Percentiles rank a stretch among this genome's conserved stretches.
phyloP scores from a whole-genome alignment of 108 stramenopile species.

The Cyclotella choctawhatcheeana region DNA sequence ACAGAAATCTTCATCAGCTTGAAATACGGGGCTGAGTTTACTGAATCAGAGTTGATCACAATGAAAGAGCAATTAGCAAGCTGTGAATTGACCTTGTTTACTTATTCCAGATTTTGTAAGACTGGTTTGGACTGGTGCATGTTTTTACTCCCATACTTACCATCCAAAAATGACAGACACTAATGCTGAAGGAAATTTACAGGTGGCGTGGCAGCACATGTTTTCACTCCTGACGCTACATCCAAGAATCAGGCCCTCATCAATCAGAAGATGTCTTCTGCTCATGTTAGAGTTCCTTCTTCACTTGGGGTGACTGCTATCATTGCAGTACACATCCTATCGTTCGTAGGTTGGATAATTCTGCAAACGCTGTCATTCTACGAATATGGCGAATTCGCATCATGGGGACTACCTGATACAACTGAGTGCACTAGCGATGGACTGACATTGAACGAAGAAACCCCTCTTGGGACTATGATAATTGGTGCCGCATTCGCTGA shows the following conservation, averaged over 20 bases:
- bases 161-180: too few species aligned
- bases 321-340: constrained; percentile 14
- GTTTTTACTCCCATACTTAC: too few species aligned
- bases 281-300: not conserved
- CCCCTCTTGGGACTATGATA: not conserved
- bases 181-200: too few species aligned
- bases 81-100: too few species aligned
- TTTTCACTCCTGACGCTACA: not conserved
- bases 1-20: too few species aligned
- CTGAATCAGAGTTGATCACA: too few species aligned
- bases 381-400: not conserved
- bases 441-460: not conserved
- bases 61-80: too few species aligned
- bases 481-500: constrained; percentile 13
- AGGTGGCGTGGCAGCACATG: too few species aligned
- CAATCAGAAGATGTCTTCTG: not conserved
- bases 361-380: constrained; percentile 12
- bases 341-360: constrained; percentile 14
- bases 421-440: not conserved
- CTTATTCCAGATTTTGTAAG: too few species aligned
- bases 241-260: not conserved
- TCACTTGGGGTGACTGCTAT: constrained; percentile 5
- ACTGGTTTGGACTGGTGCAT: too few species aligned
- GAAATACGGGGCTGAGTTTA: too few species aligned
- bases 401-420: constrained; percentile 9